These are phyloP conservation scores for Boletus coccyginus DNA, from an alignment of 768 basidiomycete species.

Conservation along the genomic window DNA sequence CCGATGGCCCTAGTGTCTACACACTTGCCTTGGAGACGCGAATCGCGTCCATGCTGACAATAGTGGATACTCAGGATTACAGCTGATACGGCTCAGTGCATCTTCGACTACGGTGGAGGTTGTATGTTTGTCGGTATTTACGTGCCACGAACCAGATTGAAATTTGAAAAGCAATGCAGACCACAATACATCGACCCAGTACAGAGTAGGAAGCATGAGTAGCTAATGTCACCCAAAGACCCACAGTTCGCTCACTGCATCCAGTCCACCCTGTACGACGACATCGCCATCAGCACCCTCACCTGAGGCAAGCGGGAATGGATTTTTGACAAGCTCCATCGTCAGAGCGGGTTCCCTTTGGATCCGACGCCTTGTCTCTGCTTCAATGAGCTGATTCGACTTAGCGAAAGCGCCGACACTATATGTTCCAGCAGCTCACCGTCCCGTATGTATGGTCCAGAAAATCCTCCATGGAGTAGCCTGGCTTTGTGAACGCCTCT, in stretches of 20 bases:
- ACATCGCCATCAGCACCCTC: slow-evolving; percentile 5
- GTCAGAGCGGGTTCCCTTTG: slow-evolving; percentile 72
- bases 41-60: slow-evolving; percentile 30
- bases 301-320: slow-evolving; percentile 31
- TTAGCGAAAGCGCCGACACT: background rate
- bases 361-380: slow-evolving; percentile 74
- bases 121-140: slow-evolving; percentile 25
- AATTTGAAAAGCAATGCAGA: no score
- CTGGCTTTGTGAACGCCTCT: slow-evolving; percentile 93
- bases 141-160: background rate
- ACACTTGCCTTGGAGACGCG: slow-evolving; percentile 33
- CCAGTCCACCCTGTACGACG: slow-evolving; percentile 8
- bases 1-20: background rate
- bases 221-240: slow-evolving; percentile 32
- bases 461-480: slow-evolving; percentile 92
- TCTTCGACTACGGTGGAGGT: background rate
- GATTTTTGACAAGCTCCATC: slow-evolving; percentile 36
- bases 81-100: background rate
- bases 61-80: background rate
- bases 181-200: background rate
- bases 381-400: slow-evolving; percentile 71
- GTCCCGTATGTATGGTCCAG: slow-evolving; percentile 90
- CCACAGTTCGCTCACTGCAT: slow-evolving; percentile 50
- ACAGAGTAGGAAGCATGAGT: background rate
- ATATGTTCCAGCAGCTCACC: slow-evolving; percentile 40